Percentiles rank a stretch among this genome's conserved stretches.
phyloP scores from a whole-genome alignment of 768 basidiomycete genomes.

The Tricholoma flavovirens region DNA sequence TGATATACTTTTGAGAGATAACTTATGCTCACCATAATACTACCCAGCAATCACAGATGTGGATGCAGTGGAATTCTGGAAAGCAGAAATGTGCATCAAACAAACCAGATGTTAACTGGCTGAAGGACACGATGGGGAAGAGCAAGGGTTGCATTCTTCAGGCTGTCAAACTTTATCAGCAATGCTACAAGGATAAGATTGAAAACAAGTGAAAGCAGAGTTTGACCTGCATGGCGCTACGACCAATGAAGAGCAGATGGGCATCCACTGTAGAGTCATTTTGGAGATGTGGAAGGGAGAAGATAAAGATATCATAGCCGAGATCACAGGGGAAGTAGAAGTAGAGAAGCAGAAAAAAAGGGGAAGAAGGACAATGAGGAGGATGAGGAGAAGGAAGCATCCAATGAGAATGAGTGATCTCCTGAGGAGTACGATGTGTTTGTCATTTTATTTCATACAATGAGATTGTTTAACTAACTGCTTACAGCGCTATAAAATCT shows the following conservation, averaged over 20 bases:
- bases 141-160: neutral
- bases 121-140: too few relatives aligned
- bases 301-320: constrained; percentile 36
- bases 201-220: neutral
- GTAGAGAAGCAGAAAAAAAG: constrained; percentile 58
- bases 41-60: neutral
- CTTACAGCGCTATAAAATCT: constrained; percentile 1
- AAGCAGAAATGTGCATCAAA: neutral
- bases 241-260: neutral
- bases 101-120: neutral
- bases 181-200: neutral
- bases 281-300: neutral
- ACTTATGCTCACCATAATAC: neutral
- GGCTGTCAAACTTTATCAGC: neutral
- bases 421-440: neutral
- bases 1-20: too few relatives aligned
- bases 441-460: neutral
- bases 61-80: neutral
- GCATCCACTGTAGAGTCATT: neutral
- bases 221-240: neutral
- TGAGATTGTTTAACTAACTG: neutral
- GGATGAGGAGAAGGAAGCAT: neutral
- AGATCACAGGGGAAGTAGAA: constrained; percentile 35
- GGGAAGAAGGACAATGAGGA: constrained; percentile 28
- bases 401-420: neutral